Percentiles rank a stretch among this genome's conserved stretches.
Evolutionary conservation across 2,329 filamentous ascomycete genomes (phyloP).

Genomic region (Leptographium lundbergii): DNA sequence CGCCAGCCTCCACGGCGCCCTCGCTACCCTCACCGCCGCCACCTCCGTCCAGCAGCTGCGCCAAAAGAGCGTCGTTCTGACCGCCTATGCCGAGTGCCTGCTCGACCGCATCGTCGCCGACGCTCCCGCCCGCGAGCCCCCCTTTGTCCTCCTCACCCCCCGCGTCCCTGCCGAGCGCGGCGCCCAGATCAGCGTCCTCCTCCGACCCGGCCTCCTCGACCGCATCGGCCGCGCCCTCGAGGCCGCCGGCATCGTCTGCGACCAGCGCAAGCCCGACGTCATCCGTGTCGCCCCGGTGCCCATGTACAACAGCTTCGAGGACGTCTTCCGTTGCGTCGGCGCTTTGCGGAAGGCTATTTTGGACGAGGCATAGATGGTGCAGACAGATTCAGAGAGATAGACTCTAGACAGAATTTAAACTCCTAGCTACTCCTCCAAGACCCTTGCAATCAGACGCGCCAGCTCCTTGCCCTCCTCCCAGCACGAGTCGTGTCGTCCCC

Average conservation of each 20-base stretch:
- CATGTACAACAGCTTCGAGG: slow-evolving; percentile 68
- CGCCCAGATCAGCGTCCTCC: slow-evolving; percentile 56
- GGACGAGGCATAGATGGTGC: neutral
- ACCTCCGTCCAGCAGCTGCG: slow-evolving; percentile 58
- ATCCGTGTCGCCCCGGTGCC: slow-evolving; percentile 74
- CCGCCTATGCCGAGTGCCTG: slow-evolving; percentile 62
- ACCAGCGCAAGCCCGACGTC: slow-evolving; percentile 77
- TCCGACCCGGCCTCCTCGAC: slow-evolving; percentile 59
- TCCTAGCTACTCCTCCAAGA: neutral
- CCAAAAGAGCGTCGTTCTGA: slow-evolving; percentile 58
- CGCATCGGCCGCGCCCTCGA: slow-evolving; percentile 50
- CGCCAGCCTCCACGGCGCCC: slow-evolving; percentile 57
- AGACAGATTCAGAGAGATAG: neutral
- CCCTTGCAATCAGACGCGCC: neutral
- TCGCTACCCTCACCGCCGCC: slow-evolving; percentile 61
- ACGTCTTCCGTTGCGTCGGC: slow-evolving; percentile 34
- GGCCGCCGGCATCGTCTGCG: slow-evolving; percentile 58
- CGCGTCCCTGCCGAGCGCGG: slow-evolving; percentile 54
- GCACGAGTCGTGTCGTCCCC: neutral
- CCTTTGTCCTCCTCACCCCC: slow-evolving; percentile 58
- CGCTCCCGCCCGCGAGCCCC: slow-evolving; percentile 25
- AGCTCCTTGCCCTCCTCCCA: neutral
- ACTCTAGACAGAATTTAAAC: neutral
- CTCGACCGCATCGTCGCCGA: slow-evolving; percentile 32
- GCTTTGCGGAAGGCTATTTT: slow-evolving; percentile 3